Evolutionary conservation across 257 asterid species (phyloP).

Genomic region (Capsicum pubescens): DNA sequence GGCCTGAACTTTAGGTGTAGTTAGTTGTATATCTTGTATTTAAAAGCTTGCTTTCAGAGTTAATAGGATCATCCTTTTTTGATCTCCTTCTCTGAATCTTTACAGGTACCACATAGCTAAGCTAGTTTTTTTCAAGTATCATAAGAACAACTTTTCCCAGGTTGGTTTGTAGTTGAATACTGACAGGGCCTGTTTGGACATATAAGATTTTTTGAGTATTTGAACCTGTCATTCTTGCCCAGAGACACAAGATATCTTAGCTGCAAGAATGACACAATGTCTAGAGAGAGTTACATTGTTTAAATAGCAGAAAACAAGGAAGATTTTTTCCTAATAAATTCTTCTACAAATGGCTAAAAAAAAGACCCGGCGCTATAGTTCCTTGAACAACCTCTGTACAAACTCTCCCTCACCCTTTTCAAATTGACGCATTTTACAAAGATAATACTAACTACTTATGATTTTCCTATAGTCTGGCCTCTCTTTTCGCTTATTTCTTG

Average conservation of each 20-base stretch:
- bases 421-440: slow-evolving; percentile 37
- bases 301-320: slow-evolving; percentile 21
- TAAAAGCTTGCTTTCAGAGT: too few relatives aligned
- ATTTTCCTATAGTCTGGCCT: slow-evolving; percentile 30
- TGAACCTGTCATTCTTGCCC: not conserved
- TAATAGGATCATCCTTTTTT: too few relatives aligned
- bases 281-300: slow-evolving; percentile 37
- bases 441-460: slow-evolving; percentile 32
- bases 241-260: not conserved
- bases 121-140: too few relatives aligned
- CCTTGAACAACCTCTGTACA: slow-evolving; percentile 53
- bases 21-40: too few relatives aligned
- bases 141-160: too few relatives aligned
- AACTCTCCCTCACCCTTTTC: slow-evolving; percentile 36
- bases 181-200: not conserved
- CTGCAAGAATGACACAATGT: not conserved
- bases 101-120: too few relatives aligned
- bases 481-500: slow-evolving; percentile 21
- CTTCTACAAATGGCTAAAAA: slow-evolving; percentile 43
- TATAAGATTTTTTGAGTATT: not conserved
- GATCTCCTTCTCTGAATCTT: too few relatives aligned
- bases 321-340: slow-evolving; percentile 39
- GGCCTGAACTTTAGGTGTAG: too few relatives aligned
- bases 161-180: not conserved
- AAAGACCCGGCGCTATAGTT: slow-evolving; percentile 32